These are phyloP conservation scores for Puccinia brachypodii DNA, from an alignment of 1,284 basidiomycete species.

Conservation along the genomic window DNA sequence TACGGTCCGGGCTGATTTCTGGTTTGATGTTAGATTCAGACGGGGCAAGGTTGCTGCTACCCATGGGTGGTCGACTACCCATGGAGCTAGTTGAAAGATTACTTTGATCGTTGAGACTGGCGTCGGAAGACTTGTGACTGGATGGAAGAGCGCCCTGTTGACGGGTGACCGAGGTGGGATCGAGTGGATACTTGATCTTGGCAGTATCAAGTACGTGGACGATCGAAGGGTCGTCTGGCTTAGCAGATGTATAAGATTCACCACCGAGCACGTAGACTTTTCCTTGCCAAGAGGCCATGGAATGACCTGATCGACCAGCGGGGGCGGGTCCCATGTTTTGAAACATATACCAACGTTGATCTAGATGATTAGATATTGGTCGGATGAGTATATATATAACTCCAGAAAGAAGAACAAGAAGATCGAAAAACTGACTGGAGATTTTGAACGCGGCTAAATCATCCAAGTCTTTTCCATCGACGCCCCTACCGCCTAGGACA, in stretches of 20 bases:
- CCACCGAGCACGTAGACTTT: conserved; percentile 91
- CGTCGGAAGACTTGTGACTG: conserved; percentile 54
- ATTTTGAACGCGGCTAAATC: conserved; percentile 97
- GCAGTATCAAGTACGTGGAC: conserved; percentile 92
- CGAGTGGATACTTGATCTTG: conserved; percentile 91
- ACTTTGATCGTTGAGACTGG: conserved; percentile 50
- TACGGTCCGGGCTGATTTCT: background rate
- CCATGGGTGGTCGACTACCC: conserved; percentile 44
- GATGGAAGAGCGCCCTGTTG: conserved; percentile 49
- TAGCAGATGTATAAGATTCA: conserved; percentile 70
- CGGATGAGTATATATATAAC: no score
- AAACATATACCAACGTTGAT: conserved; percentile 92
- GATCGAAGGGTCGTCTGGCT: conserved; percentile 71
- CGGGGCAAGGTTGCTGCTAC: conserved; percentile 52
- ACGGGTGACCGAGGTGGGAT: conserved; percentile 59
- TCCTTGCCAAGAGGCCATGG: conserved; percentile 84
- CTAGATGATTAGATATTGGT: conserved; percentile 53
- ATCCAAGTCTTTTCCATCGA: conserved; percentile 92
- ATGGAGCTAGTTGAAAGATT: conserved; percentile 48
- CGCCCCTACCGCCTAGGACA: conserved; percentile 93
- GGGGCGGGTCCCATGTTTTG: conserved; percentile 98
- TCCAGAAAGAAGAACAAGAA: conserved; percentile 1
- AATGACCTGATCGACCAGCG: conserved; percentile 85
- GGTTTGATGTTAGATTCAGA: conserved; percentile 32
- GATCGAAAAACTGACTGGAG: conserved; percentile 67